These are phyloP conservation scores for Heliamphora pulchella DNA, from an alignment of 179 eudicot genomes.

Conservation along the genomic window DNA sequence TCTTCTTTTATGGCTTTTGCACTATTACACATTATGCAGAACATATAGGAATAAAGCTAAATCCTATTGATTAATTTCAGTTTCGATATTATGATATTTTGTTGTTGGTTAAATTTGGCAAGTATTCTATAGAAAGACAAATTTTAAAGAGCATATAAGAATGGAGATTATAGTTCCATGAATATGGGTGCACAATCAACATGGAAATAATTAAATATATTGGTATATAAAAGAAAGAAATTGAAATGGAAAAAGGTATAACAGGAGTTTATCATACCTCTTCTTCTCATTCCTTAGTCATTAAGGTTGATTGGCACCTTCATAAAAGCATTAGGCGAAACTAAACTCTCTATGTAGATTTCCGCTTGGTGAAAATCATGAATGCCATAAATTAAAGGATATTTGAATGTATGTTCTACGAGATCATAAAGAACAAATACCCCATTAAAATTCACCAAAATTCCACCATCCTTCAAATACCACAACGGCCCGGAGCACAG, in stretches of 20 bases:
- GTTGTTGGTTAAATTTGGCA: slow-evolving; percentile 1
- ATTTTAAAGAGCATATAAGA: neutral
- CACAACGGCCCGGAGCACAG: neutral
- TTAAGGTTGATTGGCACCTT: neutral
- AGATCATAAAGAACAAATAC: slow-evolving; percentile 10
- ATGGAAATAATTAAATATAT: neutral
- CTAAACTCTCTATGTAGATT: slow-evolving; percentile 9
- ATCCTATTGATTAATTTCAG: neutral
- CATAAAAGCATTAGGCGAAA: slow-evolving; percentile 1
- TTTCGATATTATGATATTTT: neutral
- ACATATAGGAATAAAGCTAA: neutral
- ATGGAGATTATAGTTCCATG: slow-evolving; percentile 1
- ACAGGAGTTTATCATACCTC: neutral
- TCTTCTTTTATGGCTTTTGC: neutral
- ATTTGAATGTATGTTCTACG: neutral
- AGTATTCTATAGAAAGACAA: neutral
- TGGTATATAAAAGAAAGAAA: neutral
- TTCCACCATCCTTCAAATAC: neutral
- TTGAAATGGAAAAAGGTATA: neutral
- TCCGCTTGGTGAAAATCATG: neutral
- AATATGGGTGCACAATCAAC: neutral
- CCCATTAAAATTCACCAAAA: slow-evolving; percentile 9
- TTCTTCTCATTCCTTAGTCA: neutral
- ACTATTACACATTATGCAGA: neutral
- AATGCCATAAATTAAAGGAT: neutral